Base-by-base conservation (phyloP, 495 filamentous ascomycete genomes). In the Collariella sp. region DNA sequence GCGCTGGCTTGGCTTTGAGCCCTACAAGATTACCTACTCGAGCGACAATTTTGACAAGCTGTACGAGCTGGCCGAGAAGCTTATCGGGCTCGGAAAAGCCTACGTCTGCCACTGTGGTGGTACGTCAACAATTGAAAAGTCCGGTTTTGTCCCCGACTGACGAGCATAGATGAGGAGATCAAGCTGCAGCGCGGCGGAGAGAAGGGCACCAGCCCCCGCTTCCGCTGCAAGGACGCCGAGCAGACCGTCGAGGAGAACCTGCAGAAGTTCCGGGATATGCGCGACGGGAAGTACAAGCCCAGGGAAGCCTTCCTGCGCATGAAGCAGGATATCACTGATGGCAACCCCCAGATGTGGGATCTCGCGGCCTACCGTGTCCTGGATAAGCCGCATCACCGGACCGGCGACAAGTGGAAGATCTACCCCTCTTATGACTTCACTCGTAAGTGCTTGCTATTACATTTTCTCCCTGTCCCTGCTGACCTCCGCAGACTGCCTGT, bases 371-470 rank as follows among this genome's bases (percentile, higher is more conserved):
- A 91, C 70, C 79, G 89, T 5, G 82, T 95, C 11, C 71, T 82
- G 38, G 75, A 83, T 58, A 74, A 79, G 58, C 76, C 83, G 24
- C 90, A 95, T 61, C 81, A 84, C 64, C 76, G 84, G 42, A 90
- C 89, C 0, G 83, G 82, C 6, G 69, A 76, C 52, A 78, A 83
- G 64, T 95, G 88, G 87, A 80, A 77, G 60, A 88, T 95, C 42
- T 95, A 91, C 59, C 91, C 90, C 0, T 89, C 90, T 0, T 95
- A 96, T 64, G 91, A 95, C 64, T 91, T 95, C 59, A 87, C 89
- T 3, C 57, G 53, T 41, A 42, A 35, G 53, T 41, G 6, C 7
- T n/a, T 23, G 12, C 9, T 4, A 1, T 3, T 6, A 3, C 43
- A 19, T 19, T 26, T 1, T 5, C 5, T 13, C 0, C 18, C 9